A percentile compares a stretch with the other conserved stretches of the same genome.
Evolutionary conservation across 176 grass and related monocot genomes (phyloP).

Genomic region (Paspalum vaginatum): DNA sequence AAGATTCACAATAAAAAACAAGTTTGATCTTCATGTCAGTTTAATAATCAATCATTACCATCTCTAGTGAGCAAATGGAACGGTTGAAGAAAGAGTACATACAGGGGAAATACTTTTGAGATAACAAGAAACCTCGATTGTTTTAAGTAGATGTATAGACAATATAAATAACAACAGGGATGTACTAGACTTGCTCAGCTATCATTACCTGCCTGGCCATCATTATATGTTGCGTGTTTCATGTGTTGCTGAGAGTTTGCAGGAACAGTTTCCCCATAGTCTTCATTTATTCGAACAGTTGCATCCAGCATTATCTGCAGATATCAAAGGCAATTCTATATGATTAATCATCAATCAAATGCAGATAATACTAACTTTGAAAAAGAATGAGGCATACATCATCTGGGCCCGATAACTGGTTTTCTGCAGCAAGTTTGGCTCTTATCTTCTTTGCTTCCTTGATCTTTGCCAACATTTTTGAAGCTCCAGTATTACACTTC

Average conservation of each 20-base stretch:
- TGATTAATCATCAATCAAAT: conserved; percentile 32
- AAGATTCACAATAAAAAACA: conserved; percentile 8
- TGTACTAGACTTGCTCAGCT: conserved; percentile 13
- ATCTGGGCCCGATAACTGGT: conserved; percentile 51
- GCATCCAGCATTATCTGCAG: conserved; percentile 51
- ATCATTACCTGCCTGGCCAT: conserved; percentile 56
- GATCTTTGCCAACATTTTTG: conserved; percentile 94
- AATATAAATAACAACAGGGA: background rate
- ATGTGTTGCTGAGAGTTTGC: conserved; percentile 49
- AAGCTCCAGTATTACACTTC: conserved; percentile 89
- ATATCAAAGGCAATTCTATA: conserved; percentile 31
- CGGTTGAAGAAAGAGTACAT: background rate
- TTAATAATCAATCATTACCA: conserved; percentile 40
- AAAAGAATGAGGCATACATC: conserved; percentile 50
- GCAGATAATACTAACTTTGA: conserved; percentile 21
- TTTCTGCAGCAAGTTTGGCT: conserved; percentile 61
- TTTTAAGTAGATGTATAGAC: background rate
- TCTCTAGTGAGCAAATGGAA: conserved; percentile 28
- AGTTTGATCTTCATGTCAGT: conserved; percentile 1
- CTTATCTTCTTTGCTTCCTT: conserved; percentile 88
- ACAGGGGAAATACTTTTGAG: conserved; percentile 6
- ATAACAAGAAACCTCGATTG: conserved; percentile 14
- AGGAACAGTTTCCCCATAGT: conserved; percentile 68
- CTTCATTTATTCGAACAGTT: conserved; percentile 64
- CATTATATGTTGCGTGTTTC: conserved; percentile 48